phyloP scores from a whole-genome alignment of 139 green algal species.

The Edaphochlamys debaryana region DNA sequence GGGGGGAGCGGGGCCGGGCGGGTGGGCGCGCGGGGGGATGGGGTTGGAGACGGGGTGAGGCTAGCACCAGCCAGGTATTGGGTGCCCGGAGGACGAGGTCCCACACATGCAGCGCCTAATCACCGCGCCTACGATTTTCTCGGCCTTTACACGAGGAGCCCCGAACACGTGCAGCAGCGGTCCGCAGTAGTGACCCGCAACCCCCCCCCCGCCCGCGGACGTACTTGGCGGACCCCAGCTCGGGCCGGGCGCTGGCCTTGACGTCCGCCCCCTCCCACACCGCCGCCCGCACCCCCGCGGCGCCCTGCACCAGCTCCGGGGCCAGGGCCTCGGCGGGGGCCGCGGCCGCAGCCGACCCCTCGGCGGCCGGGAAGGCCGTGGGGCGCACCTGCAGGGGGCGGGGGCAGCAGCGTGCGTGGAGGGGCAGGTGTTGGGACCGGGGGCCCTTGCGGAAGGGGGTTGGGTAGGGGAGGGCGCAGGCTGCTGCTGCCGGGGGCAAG shows the following conservation, averaged over 20 bases:
- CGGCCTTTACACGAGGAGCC: too few relatives aligned
- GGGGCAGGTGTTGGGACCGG: too few relatives aligned
- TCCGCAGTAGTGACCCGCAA: too few relatives aligned
- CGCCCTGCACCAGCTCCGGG: slow-evolving; percentile 25
- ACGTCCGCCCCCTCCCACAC: slow-evolving; percentile 74
- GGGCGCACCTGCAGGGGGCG: slow-evolving; percentile 63
- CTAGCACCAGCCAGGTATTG: neutral
- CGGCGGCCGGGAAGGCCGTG: slow-evolving; percentile 73
- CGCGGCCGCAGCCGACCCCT: neutral
- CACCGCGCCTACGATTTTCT: neutral
- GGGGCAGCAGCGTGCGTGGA: neutral
- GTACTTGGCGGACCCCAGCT: slow-evolving; percentile 80
- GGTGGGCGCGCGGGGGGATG: neutral
- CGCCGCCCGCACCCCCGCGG: slow-evolving; percentile 11
- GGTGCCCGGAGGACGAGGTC: too few relatives aligned
- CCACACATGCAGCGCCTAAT: too few relatives aligned
- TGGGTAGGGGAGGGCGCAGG: too few relatives aligned
- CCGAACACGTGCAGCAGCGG: too few relatives aligned
- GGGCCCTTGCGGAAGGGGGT: too few relatives aligned
- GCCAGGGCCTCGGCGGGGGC: slow-evolving; percentile 56
- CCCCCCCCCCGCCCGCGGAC: neutral
- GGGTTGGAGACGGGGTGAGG: neutral
- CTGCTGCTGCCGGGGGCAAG: too few relatives aligned
- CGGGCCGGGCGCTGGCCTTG: slow-evolving; percentile 68
- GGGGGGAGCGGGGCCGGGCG: neutral